Conservation (phyloP, 1,284 basidiomycete genomes). For the Apiotrichum mycotoxinovorans region DNA sequence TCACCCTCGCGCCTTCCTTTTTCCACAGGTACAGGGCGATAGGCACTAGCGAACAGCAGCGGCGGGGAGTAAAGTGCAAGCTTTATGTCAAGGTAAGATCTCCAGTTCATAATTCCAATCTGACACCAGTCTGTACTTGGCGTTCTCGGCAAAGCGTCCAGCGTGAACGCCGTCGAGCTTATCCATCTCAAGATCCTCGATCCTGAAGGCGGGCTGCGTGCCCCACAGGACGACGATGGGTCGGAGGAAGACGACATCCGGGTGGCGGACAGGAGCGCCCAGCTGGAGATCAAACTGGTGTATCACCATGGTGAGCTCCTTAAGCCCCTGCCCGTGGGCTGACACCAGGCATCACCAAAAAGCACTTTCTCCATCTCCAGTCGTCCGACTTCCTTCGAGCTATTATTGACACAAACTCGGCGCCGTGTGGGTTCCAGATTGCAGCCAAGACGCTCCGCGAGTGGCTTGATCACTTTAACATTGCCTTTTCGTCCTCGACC, state of each 20-base stretch:
- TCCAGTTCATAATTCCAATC: too few relatives aligned
- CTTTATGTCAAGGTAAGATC: slow-evolving; percentile 45
- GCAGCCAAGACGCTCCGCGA: slow-evolving; percentile 40
- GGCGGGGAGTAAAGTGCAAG: slow-evolving; percentile 42
- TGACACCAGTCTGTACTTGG: slow-evolving; percentile 42
- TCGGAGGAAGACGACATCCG: slow-evolving; percentile 13
- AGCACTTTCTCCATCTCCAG: slow-evolving; percentile 45
- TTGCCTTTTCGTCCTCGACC: slow-evolving; percentile 20
- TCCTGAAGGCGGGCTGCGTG: slow-evolving; percentile 26
- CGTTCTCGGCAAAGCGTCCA: slow-evolving; percentile 40
- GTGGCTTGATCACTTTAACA: slow-evolving; percentile 48
- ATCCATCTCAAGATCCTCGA: slow-evolving; percentile 45
- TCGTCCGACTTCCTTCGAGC: slow-evolving; percentile 42
- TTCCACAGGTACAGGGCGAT: slow-evolving; percentile 37
- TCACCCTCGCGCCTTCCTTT: slow-evolving; percentile 40
- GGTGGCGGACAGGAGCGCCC: slow-evolving; percentile 6
- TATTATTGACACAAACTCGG: slow-evolving; percentile 41
- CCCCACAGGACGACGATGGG: slow-evolving; percentile 8
- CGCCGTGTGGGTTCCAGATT: slow-evolving; percentile 42
- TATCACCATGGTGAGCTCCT: slow-evolving; percentile 47
- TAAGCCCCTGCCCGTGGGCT: neutral
- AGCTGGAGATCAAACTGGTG: slow-evolving; percentile 37
- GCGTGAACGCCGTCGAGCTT: slow-evolving; percentile 37
- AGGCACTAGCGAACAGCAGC: slow-evolving; percentile 25
- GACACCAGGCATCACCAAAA: slow-evolving; percentile 44